Evolutionary conservation across 2,329 filamentous ascomycete genomes (phyloP).

Genomic region (Sodiomyces alkalinus): DNA sequence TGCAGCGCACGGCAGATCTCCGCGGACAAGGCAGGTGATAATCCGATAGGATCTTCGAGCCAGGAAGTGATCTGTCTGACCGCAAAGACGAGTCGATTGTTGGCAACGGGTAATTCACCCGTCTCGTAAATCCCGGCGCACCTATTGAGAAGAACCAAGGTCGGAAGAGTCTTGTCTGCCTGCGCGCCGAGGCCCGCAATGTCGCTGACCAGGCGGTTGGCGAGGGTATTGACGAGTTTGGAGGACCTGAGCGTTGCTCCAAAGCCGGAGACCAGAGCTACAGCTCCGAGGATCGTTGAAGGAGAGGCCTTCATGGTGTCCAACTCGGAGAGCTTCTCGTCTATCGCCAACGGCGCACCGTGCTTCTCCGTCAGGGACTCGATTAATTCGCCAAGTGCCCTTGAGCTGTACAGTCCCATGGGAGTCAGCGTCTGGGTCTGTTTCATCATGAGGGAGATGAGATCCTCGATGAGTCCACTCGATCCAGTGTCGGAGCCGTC

Average conservation of each 20-base stretch:
- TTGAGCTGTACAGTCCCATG: slow-evolving; percentile 34
- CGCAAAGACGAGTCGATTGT: slow-evolving; percentile 65
- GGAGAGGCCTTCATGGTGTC: slow-evolving; percentile 31
- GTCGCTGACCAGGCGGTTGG: slow-evolving; percentile 46
- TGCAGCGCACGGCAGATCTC: slow-evolving; percentile 42
- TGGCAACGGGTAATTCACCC: slow-evolving; percentile 39
- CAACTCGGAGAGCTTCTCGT: slow-evolving; percentile 29
- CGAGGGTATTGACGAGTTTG: slow-evolving; percentile 34
- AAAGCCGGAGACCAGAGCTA: slow-evolving; percentile 36
- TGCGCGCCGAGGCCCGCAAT: slow-evolving; percentile 31
- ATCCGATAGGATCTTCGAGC: slow-evolving; percentile 36
- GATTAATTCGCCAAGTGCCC: slow-evolving; percentile 34
- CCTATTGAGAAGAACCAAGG: slow-evolving; percentile 38
- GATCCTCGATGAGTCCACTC: slow-evolving; percentile 21
- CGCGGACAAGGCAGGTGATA: slow-evolving; percentile 28
- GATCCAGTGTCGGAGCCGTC: slow-evolving; percentile 16
- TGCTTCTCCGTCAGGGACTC: slow-evolving; percentile 29
- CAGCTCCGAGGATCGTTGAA: slow-evolving; percentile 29
- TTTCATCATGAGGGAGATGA: slow-evolving; percentile 29
- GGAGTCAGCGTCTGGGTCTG: slow-evolving; percentile 25
- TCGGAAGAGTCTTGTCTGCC: slow-evolving; percentile 28
- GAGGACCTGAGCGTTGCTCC: slow-evolving; percentile 33
- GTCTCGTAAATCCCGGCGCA: slow-evolving; percentile 34
- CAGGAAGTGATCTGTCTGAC: slow-evolving; percentile 64
- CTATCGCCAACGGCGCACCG: slow-evolving; percentile 27